phyloP scores from a whole-genome alignment of 306 rosid species.

The Vigna radiata region DNA sequence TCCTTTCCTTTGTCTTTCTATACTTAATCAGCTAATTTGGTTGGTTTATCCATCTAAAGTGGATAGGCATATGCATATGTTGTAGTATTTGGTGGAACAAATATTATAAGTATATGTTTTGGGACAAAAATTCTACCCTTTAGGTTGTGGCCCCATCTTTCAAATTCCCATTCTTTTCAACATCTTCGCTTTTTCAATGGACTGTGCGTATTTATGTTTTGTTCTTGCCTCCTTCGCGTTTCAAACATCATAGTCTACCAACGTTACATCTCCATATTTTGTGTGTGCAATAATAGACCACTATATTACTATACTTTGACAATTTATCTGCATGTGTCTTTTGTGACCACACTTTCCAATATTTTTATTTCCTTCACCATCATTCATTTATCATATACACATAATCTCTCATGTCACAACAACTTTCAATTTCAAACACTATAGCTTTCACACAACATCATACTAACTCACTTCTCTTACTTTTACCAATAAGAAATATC shows the following conservation, averaged over 20 bases:
- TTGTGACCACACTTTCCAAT: neutral
- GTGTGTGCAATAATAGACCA: conserved; percentile 20
- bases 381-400: conserved; percentile 15
- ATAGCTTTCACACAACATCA: neutral
- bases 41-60: conserved; percentile 48
- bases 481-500: conserved; percentile 10
- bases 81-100: conserved; percentile 50
- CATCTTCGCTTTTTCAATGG: conserved; percentile 41
- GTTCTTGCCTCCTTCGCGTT: conserved; percentile 22
- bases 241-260: conserved; percentile 39
- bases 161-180: conserved; percentile 41
- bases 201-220: conserved; percentile 45
- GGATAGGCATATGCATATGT: conserved; percentile 48
- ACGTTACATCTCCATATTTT: conserved; percentile 25
- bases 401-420: neutral
- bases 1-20: conserved; percentile 52
- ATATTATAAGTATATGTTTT: conserved; percentile 26
- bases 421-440: neutral
- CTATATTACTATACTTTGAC: conserved; percentile 25
- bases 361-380: neutral
- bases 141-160: conserved; percentile 58
- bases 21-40: conserved; percentile 49
- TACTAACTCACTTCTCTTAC: neutral
- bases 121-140: conserved; percentile 58
- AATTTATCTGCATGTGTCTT: conserved; percentile 24